Evolutionary conservation across 106 monocot species (phyloP).

Genomic region (Dioscorea dumetorum): DNA sequence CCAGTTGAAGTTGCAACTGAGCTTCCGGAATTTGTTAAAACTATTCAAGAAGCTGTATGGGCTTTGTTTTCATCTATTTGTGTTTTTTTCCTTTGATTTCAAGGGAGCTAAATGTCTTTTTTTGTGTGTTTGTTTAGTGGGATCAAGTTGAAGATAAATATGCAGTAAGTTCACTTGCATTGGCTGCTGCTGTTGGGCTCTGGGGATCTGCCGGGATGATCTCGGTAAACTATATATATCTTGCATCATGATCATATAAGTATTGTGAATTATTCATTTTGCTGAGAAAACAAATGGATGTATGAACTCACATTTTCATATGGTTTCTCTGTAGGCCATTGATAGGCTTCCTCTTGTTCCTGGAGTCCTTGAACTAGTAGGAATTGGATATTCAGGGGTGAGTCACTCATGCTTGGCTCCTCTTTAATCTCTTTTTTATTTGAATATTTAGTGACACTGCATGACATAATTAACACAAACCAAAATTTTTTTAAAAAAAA

Average conservation of each 20-base stretch:
- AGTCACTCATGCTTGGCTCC: not conserved
- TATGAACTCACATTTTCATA: not conserved
- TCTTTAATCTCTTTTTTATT: too few species aligned
- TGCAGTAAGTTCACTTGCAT: slow-evolving; percentile 45
- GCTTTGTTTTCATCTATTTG: not conserved
- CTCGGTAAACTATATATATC: slow-evolving; percentile 36
- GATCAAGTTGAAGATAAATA: slow-evolving; percentile 83
- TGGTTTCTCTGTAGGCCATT: slow-evolving; percentile 55
- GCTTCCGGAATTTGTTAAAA: slow-evolving; percentile 40
- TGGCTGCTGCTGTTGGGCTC: slow-evolving; percentile 49
- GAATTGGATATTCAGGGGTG: slow-evolving; percentile 94
- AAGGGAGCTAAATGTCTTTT: not conserved
- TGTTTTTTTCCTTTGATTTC: not conserved
- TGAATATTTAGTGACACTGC: too few species aligned
- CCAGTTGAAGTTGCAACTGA: slow-evolving; percentile 27
- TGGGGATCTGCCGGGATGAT: slow-evolving; percentile 63
- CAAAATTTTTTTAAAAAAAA: too few species aligned
- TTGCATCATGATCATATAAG: not conserved
- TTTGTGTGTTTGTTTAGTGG: slow-evolving; percentile 53
- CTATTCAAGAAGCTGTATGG: slow-evolving; percentile 45
- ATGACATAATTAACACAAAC: too few species aligned
- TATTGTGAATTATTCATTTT: not conserved
- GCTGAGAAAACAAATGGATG: not conserved
- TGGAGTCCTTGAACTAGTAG: slow-evolving; percentile 78
- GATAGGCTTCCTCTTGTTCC: slow-evolving; percentile 94